Percentiles rank a stretch among this genome's conserved stretches.
These are phyloP conservation scores for Pestalotiopsis sp. DNA, from an alignment of 2,329 filamentous ascomycete species.

Conservation along the genomic window DNA sequence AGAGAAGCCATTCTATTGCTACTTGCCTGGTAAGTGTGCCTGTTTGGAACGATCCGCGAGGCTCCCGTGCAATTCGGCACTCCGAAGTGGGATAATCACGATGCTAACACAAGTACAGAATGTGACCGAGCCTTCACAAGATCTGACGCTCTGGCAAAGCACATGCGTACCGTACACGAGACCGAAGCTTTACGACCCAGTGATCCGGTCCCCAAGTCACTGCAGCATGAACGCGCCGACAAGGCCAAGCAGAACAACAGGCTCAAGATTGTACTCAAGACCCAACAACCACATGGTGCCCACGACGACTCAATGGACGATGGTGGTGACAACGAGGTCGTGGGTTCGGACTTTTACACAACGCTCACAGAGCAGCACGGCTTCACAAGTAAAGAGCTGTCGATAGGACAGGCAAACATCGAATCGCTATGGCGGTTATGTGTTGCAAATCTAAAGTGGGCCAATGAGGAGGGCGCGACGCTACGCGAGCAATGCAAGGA, in stretches of 20 bases:
- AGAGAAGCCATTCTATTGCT: slow-evolving; percentile 98
- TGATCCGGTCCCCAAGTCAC: slow-evolving; percentile 72
- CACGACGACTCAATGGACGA: slow-evolving; percentile 59
- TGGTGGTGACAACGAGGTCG: slow-evolving; percentile 54
- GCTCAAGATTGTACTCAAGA: slow-evolving; percentile 66
- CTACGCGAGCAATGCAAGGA: slow-evolving; percentile 66
- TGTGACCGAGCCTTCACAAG: slow-evolving; percentile 96
- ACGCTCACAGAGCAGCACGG: slow-evolving; percentile 57
- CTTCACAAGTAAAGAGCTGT: slow-evolving; percentile 67
- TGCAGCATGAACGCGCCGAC: slow-evolving; percentile 46
- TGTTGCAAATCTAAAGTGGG: slow-evolving; percentile 72
- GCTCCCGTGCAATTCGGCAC: neutral
- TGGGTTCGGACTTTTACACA: slow-evolving; percentile 61
- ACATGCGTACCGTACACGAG: slow-evolving; percentile 98
- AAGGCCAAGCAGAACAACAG: slow-evolving; percentile 47
- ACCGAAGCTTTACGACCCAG: slow-evolving; percentile 87
- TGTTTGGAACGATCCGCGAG: neutral
- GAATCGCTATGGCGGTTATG: slow-evolving; percentile 68
- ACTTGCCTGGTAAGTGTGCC: slow-evolving; percentile 72
- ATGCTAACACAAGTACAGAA: slow-evolving; percentile 56
- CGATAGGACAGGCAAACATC: slow-evolving; percentile 44
- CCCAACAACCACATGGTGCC: slow-evolving; percentile 56
- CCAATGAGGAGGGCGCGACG: slow-evolving; percentile 64
- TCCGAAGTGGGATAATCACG: neutral
- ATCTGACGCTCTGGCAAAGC: slow-evolving; percentile 93